These are phyloP conservation scores for Clonostachys sp. DNA, from an alignment of 2,329 filamentous ascomycete species.

Conservation along the genomic window DNA sequence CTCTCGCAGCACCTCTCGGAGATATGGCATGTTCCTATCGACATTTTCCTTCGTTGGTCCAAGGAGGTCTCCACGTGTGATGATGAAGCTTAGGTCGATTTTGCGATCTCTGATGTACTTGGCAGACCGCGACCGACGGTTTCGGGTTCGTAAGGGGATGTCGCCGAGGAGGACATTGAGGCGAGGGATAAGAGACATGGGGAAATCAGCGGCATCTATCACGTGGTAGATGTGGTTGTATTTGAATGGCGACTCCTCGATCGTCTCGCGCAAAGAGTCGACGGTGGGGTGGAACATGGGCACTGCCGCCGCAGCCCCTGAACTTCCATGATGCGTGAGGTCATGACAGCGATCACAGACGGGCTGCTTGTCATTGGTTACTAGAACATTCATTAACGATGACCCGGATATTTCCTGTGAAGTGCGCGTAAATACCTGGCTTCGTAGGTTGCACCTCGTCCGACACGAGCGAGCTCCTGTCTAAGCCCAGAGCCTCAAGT, in stretches of 20 bases:
- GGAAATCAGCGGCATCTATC: conserved; percentile 92
- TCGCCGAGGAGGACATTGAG: conserved; percentile 67
- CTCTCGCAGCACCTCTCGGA: conserved; percentile 72
- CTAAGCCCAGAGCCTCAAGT: conserved; percentile 40
- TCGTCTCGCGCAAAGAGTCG: conserved; percentile 75
- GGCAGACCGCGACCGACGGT: conserved; percentile 67
- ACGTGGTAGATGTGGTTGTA: conserved; percentile 95
- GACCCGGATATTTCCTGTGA: no score
- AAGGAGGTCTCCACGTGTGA: conserved; percentile 83
- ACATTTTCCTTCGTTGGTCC: conserved; percentile 81
- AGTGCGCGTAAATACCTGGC: not conserved
- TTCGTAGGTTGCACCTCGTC: conserved; percentile 10
- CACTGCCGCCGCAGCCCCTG: conserved; percentile 32
- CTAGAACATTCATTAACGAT: not conserved
- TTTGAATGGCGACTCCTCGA: conserved; percentile 83
- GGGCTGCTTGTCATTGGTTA: conserved; percentile 36
- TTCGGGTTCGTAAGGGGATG: conserved; percentile 71
- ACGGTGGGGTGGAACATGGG: conserved; percentile 79
- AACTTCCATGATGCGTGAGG: conserved; percentile 70
- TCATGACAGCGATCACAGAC: conserved; percentile 87
- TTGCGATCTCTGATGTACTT: conserved; percentile 64
- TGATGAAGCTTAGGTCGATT: conserved; percentile 82
- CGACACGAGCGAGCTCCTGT: conserved; percentile 29
- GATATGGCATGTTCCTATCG: conserved; percentile 79
- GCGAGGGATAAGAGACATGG: conserved; percentile 82